These are phyloP conservation scores for Lasiosphaeria miniovina DNA, from an alignment of 495 filamentous ascomycete species.

Conservation along the genomic window DNA sequence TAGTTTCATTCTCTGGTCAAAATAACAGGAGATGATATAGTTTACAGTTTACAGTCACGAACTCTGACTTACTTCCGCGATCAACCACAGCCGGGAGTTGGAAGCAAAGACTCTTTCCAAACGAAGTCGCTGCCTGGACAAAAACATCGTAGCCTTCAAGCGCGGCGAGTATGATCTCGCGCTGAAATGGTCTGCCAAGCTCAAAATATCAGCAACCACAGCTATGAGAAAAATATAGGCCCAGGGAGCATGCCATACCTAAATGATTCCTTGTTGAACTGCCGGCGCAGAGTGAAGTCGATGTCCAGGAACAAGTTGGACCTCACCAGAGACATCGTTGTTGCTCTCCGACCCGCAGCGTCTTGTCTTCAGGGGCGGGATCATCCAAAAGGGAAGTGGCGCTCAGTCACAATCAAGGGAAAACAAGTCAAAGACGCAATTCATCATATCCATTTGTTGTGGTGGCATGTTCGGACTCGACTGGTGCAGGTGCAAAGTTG, in stretches of 20 bases:
- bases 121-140: conserved; percentile 92
- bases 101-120: conserved; percentile 93
- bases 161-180: conserved; percentile 79
- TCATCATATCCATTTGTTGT: too few relatives aligned
- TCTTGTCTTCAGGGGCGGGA: too few relatives aligned
- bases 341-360: too few relatives aligned
- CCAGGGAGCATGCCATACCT: conserved; percentile 46
- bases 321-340: conserved; percentile 41
- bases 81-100: conserved; percentile 88
- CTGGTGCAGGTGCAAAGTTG: too few relatives aligned
- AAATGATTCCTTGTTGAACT: conserved; percentile 75
- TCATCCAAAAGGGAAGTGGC: too few relatives aligned
- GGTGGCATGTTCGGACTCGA: too few relatives aligned
- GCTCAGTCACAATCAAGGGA: too few relatives aligned
- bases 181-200: conserved; percentile 66
- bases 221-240: background rate
- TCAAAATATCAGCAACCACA: background rate
- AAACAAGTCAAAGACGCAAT: too few relatives aligned
- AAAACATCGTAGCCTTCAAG: conserved; percentile 88
- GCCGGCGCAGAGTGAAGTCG: conserved; percentile 77
- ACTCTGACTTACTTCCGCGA: conserved; percentile 63
- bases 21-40: background rate
- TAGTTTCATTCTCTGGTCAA: background rate
- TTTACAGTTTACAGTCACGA: too few relatives aligned
- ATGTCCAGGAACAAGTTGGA: conserved; percentile 60